A percentile compares a stretch with the other conserved stretches of the same genome.
phyloP scores from a whole-genome alignment of 805 yeast genomes.

The Saccharomyces paradoxus region DNA sequence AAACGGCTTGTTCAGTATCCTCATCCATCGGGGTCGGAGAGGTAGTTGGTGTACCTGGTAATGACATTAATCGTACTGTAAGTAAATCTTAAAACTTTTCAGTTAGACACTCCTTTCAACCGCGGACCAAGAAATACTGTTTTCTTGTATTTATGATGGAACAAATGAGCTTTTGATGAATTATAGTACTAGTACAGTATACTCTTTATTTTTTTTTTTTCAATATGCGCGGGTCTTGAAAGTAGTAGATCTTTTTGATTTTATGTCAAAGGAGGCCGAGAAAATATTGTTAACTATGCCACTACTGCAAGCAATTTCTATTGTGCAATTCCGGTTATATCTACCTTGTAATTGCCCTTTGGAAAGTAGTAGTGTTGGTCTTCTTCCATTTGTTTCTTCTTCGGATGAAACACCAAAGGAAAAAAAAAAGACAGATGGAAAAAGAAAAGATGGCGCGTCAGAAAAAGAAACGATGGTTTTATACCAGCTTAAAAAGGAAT shows the following conservation, averaged over 20 bases:
- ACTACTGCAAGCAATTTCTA: neutral
- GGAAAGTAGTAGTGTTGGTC: neutral
- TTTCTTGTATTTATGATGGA: neutral
- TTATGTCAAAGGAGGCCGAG: neutral
- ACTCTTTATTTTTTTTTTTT: neutral
- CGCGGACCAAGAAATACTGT: neutral
- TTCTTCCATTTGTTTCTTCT: neutral
- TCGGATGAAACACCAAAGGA: neutral
- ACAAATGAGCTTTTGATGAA: neutral
- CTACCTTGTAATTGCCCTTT: neutral
- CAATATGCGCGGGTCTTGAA: neutral
- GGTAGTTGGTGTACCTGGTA: neutral
- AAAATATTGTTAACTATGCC: neutral
- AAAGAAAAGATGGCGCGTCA: neutral
- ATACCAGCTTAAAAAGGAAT: neutral
- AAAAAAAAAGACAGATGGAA: neutral
- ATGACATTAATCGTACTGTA: neutral
- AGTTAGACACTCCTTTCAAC: neutral
- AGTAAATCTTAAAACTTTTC: neutral
- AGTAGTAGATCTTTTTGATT: neutral
- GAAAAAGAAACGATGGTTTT: neutral
- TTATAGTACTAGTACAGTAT: neutral
- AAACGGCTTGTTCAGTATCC: neutral
- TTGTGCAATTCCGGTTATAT: neutral
- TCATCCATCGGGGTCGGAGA: slow-evolving; percentile 3